These are phyloP conservation scores for Pueraria montana DNA, from an alignment of 306 rosid species.

Conservation along the genomic window DNA sequence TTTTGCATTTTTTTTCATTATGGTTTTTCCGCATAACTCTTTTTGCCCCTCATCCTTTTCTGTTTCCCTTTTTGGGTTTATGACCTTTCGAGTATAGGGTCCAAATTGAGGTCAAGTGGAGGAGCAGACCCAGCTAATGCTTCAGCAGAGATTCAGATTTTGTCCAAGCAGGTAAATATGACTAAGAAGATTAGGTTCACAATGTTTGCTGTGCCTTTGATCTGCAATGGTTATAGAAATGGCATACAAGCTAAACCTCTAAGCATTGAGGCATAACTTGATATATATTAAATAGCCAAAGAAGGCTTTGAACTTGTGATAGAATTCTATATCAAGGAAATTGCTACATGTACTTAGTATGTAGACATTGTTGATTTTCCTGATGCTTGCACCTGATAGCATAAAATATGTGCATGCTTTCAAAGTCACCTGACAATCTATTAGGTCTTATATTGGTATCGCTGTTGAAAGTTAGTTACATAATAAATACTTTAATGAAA, in stretches of 20 bases:
- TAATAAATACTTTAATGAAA: slow-evolving; percentile 16
- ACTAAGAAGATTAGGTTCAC: slow-evolving; percentile 15
- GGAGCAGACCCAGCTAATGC: slow-evolving; percentile 57
- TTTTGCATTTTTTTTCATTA: slow-evolving; percentile 49
- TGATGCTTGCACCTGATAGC: neutral
- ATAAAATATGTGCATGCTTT: slow-evolving; percentile 3
- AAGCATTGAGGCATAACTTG: slow-evolving; percentile 20
- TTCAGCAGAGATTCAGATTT: slow-evolving; percentile 70
- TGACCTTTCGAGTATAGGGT: slow-evolving; percentile 57
- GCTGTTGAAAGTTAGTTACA: slow-evolving; percentile 9
- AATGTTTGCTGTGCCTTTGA: neutral
- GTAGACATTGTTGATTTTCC: slow-evolving; percentile 7
- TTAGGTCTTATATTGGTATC: slow-evolving; percentile 25
- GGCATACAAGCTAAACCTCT: slow-evolving; percentile 19
- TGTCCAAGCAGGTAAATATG: slow-evolving; percentile 79
- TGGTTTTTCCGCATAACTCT: slow-evolving; percentile 2
- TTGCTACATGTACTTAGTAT: neutral
- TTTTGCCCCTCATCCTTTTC: neutral
- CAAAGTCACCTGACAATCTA: neutral
- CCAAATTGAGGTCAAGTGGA: slow-evolving; percentile 65
- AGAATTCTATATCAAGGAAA: slow-evolving; percentile 23
- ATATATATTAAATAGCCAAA: slow-evolving; percentile 18
- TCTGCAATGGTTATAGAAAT: neutral
- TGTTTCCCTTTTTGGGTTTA: slow-evolving; percentile 45
- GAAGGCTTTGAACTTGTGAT: neutral